Base-by-base conservation (phyloP, 1,284 basidiomycete species). In the Moesziomyces aphidis region DNA sequence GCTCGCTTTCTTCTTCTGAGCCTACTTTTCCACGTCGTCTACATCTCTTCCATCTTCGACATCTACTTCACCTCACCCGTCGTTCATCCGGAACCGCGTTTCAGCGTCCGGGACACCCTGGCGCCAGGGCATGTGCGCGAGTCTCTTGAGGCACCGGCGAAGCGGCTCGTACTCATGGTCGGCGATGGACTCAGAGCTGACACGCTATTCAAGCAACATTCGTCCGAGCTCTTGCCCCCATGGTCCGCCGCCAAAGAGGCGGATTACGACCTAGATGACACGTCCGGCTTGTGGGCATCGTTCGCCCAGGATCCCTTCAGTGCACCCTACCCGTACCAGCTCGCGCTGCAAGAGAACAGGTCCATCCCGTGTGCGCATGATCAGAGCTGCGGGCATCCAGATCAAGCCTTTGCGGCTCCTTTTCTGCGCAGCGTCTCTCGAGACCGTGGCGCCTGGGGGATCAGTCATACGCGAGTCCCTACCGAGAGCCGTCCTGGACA, bases 401-500 rank as follows among this genome's bases (percentile, higher is more conserved):
- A 56, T 1, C 28, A 34, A 6, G 78, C 71, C 8, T 78, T 68
- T 54, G 81, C 92, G 19, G 94, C 93, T 3, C 94, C 93, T 0
- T 88, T 92, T 84, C 83, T 95, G 31, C 89, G 91, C 50, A 89
- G 93, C 50, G 87, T 89, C 1, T 88, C 92, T 73, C 85, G 85
- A 7, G 87, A 90, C 9, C 49, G 79, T 50, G 93, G 93, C 15
- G 90, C 90, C 1, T 95, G 91, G 85, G 93, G 93, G 3, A 87
- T 95, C 34, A 93, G 91, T 13, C 93, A 95, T 81, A 95, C 94
- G 0, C 88, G 90, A 49, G 93, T 95, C 2, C 93, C 93, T 15
- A 95, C 94, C 1, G 94, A 95, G 79, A 93, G 91, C 85, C 87
- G 94, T 24, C 93, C 93, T 2, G 94, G 93, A 8, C 94, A 87